Base-by-base conservation (phyloP, 805 yeast species). In the Yarrowia yakushimensis region DNA sequence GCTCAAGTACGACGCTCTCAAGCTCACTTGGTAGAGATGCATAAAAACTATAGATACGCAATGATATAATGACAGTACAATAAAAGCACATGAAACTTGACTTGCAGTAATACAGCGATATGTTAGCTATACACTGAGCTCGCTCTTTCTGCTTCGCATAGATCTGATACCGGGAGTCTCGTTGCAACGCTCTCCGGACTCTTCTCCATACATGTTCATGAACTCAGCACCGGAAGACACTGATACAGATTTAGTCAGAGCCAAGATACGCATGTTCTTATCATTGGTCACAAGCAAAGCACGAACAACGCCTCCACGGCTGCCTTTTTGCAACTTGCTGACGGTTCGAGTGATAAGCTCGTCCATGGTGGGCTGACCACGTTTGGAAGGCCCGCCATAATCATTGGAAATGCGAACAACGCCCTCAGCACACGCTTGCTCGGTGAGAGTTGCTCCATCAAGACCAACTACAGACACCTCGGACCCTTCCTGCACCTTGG, bases 1-100 rank as follows among this genome's bases (percentile, higher is more conserved):
- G 65, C 68, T 77, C 42, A 88, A 86, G 70, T 92, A 92, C 71
- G 94, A 89, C 64, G 78, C 42, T 18, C 62, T 59, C 42, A 59
- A 45, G 54, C 45, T 39, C 17, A 55, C 48, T 18, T 55, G 61
- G 61, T 39, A 55, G 7, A n/a, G 13, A 22, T 5, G 6, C 36
- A 7, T 30, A n/a, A 43, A 13, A 39, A 45, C 25, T 27, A 45
- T 45, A 45, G 50, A 43, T 8, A 41, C 12, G 9, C 13, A 17
- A 20, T 46, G 28, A 34, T 50, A n/a, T 5, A 13, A 25, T 17
- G 17, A 30, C 43, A 20, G 43, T 39, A 25, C n/a, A n/a, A n/a
- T n/a, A n/a, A n/a, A n/a, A n/a, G n/a, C n/a, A n/a, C n/a, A n/a
- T n/a, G n/a, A n/a, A n/a, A n/a, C n/a, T n/a, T n/a, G n/a, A n/a